A percentile compares a stretch with the other conserved stretches of the same genome.
Evolutionary conservation across 768 basidiomycete species (phyloP).

Genomic region (Imleria badia): DNA sequence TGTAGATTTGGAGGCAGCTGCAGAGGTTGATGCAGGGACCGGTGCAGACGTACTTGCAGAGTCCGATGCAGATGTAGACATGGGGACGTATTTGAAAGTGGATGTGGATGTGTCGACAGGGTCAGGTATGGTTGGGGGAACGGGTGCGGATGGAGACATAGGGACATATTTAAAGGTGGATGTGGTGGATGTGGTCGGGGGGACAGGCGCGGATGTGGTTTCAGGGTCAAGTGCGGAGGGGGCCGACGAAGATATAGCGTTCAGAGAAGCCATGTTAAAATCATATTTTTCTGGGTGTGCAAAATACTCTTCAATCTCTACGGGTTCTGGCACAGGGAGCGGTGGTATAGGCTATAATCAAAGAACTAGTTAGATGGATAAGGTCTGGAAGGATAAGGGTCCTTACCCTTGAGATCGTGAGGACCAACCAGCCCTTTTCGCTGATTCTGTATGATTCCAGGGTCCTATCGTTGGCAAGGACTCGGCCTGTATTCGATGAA

Average conservation of each 20-base stretch:
- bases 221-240: no score
- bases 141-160: not conserved
- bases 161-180: not conserved
- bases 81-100: not conserved
- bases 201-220: not conserved
- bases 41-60: not conserved
- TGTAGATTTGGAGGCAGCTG: not conserved
- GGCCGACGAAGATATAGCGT: no score
- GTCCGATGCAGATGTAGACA: not conserved
- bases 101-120: not conserved
- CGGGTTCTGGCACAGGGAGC: not conserved
- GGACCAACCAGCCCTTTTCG: not conserved
- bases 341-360: not conserved
- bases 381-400: no score
- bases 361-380: not conserved
- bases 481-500: not conserved
- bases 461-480: not conserved
- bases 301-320: not conserved
- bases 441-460: conserved; percentile 1
- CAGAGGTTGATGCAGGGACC: not conserved
- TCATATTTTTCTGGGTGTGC: not conserved
- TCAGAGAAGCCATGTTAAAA: no score
- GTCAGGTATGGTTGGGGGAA: not conserved
- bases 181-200: not conserved
- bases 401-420: not conserved